Evolutionary conservation across 768 basidiomycete species (phyloP), one percentile per base, ranked within the genome.

Genomic region (Tulasnella sp.): DNA sequence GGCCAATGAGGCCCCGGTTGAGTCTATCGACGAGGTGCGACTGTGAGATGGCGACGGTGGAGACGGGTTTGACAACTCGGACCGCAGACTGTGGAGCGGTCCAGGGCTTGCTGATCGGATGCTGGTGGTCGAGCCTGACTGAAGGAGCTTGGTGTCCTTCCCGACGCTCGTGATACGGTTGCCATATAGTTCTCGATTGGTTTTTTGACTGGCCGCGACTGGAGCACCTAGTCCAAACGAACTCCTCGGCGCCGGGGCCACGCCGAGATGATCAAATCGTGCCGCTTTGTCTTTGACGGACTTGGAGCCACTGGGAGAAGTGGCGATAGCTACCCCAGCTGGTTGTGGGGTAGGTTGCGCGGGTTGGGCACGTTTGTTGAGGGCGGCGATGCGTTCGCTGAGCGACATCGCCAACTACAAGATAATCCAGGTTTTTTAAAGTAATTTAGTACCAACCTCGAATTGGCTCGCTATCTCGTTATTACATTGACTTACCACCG

Each of bases 171-270:
- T 10, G 44, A 64, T 55, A n/a, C 63, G 61, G 41, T 62, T 64
- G 17, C 63, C 63, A 24, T 52, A 64, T 2, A 64, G 58, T 41
- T 64, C 63, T 29, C 59, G 49, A 22, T 43, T 62, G 31, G 21
- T 52, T 30, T 54, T 50, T 45, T 59, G 58, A 15, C 48, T 50
- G 10, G 29, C n/a, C n/a, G 61, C 38, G 27, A 54, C 27, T n/a
- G 63, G 61, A 24, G 63, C 57, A 49, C 57, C 61, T 15, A 62
- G 22, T 21, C 63, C 63, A 53, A 64, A 64, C 9, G 57, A 43
- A 21, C 62, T 61, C 21, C 57, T 45, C 29, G 63, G 63, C 27
- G 60, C 56, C 30, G 63, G 63, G 24, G 61, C 59, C 9, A 56
- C 53, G 2, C 63, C 61, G 21, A 60, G 21, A 2, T 49, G 50